phyloP scores from a whole-genome alignment of 2,329 filamentous ascomycete species.

The Cladosporium sp. region DNA sequence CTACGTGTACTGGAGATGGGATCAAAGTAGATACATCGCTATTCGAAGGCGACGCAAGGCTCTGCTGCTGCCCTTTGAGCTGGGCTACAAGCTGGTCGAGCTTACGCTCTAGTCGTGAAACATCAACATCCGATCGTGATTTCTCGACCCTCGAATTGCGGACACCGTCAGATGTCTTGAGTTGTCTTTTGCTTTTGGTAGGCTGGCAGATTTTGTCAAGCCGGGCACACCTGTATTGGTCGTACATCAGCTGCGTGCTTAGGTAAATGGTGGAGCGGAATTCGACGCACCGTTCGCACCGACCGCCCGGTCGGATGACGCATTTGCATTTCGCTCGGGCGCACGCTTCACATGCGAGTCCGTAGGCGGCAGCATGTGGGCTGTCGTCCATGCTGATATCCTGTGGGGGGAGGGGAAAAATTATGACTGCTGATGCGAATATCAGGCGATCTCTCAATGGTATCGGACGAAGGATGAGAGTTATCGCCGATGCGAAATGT shows the following conservation, averaged over 20 bases:
- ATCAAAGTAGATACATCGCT: background rate
- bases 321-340: conserved; percentile 15
- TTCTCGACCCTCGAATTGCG: conserved; percentile 5
- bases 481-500: background rate
- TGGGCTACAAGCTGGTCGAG: conserved; percentile 12
- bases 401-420: background rate
- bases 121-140: background rate
- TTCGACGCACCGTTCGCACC: conserved; percentile 13
- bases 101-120: conserved; percentile 8
- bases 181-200: conserved; percentile 13
- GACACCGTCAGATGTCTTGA: background rate
- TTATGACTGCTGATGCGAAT: background rate
- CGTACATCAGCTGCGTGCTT: background rate
- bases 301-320: background rate
- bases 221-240: conserved; percentile 6
- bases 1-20: background rate
- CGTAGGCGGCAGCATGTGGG: conserved; percentile 10
- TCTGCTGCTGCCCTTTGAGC: conserved; percentile 6
- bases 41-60: background rate
- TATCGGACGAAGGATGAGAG: conserved; percentile 8
- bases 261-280: background rate
- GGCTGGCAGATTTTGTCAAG: conserved; percentile 8
- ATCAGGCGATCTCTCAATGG: conserved; percentile 1
- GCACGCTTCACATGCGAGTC: conserved; percentile 16
- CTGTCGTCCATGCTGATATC: background rate